Conservation (phyloP, 192 early-diverging fungal species). For the Chytriomyces sp. region DNA sequence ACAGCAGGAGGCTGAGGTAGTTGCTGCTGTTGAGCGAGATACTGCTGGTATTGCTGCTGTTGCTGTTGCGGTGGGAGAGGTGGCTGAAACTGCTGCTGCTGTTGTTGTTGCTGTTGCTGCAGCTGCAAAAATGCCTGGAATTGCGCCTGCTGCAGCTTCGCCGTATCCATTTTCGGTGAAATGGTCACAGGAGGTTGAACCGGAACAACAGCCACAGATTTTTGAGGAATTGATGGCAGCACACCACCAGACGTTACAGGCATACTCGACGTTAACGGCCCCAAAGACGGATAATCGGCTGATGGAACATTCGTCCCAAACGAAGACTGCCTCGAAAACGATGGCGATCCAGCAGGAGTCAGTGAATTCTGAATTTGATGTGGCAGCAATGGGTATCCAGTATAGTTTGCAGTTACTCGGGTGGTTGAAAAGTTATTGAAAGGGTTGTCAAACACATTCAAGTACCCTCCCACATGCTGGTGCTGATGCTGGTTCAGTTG, state of each 20-base stretch:
- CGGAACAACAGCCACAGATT: constrained; percentile 15
- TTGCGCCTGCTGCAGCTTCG: constrained; percentile 10
- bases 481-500: neutral
- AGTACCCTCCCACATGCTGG: constrained; percentile 15
- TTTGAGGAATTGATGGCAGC: constrained; percentile 32
- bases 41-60: constrained; percentile 17
- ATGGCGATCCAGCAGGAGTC: constrained; percentile 6
- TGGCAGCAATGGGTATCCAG: constrained; percentile 7
- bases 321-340: constrained; percentile 9
- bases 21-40: constrained; percentile 1
- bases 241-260: neutral
- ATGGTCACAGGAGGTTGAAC: neutral
- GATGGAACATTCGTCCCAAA: neutral
- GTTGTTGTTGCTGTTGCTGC: neutral
- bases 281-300: constrained; percentile 23
- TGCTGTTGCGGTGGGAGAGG: neutral
- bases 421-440: constrained; percentile 38
- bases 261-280: constrained; percentile 7
- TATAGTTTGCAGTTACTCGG: neutral
- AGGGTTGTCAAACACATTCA: constrained; percentile 39
- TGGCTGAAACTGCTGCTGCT: neutral
- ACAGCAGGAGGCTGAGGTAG: neutral
- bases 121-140: neutral
- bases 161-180: constrained; percentile 2
- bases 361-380: neutral